Conservation (phyloP, 805 yeast species). For the Clavispora vitiphila region DNA sequence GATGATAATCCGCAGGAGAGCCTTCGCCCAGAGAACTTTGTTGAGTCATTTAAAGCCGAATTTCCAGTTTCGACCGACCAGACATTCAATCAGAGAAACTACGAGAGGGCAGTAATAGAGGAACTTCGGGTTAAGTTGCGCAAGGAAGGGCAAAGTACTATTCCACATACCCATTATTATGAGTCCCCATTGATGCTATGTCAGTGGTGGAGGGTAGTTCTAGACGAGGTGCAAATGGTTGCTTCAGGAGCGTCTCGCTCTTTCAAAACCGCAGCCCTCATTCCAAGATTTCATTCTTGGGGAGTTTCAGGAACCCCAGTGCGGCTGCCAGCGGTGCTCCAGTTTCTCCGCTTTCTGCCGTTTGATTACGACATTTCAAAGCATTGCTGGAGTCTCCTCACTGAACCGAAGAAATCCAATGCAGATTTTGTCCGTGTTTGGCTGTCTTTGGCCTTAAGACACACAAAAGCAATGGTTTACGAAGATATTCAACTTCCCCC, state of each 20-base stretch:
- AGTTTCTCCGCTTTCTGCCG: slow-evolving; percentile 65
- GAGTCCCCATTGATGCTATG: slow-evolving; percentile 77
- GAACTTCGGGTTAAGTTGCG: slow-evolving; percentile 9
- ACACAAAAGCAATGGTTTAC: slow-evolving; percentile 78
- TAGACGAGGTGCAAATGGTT: slow-evolving; percentile 96
- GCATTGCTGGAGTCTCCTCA: slow-evolving; percentile 35
- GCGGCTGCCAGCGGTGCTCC: slow-evolving; percentile 62
- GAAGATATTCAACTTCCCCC: slow-evolving; percentile 74
- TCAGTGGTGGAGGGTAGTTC: slow-evolving; percentile 83
- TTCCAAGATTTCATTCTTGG: slow-evolving; percentile 90
- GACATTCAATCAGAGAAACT: slow-evolving; percentile 9
- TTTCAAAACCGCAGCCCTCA: slow-evolving; percentile 70
- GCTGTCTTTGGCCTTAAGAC: slow-evolving; percentile 58
- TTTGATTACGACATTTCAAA: slow-evolving; percentile 44
- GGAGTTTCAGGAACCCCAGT: slow-evolving; percentile 97
- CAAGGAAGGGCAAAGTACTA: slow-evolving; percentile 4
- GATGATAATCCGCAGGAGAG: slow-evolving; percentile 1
- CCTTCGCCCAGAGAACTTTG: slow-evolving; percentile 2
- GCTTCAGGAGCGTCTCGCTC: slow-evolving; percentile 68
- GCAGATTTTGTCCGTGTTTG: slow-evolving; percentile 44
- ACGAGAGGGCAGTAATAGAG: slow-evolving; percentile 11
- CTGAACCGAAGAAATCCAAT: slow-evolving; percentile 8
- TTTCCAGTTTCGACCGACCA: slow-evolving; percentile 2
- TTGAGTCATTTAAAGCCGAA: slow-evolving; percentile 10
- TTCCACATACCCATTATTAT: slow-evolving; percentile 28